Evolutionary conservation across 1,284 basidiomycete genomes (phyloP).

Genomic region (Tilletia walkeri): DNA sequence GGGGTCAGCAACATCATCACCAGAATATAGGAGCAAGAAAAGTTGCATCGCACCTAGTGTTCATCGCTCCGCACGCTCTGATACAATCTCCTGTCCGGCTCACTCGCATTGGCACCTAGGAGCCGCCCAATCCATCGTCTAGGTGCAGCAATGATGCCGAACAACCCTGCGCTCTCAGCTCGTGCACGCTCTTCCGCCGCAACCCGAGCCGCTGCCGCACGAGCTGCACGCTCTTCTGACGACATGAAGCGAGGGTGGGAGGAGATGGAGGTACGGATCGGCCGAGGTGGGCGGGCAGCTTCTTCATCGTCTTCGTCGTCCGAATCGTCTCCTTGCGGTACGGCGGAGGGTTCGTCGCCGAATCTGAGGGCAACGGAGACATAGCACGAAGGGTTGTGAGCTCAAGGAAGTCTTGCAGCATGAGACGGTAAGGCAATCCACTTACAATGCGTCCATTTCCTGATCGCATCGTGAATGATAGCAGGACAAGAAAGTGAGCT

Average conservation of each 20-base stretch:
- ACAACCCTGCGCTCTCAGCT: slow-evolving; percentile 55
- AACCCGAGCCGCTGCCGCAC: slow-evolving; percentile 43
- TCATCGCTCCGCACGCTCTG: slow-evolving; percentile 36
- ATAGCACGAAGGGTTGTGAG: no score
- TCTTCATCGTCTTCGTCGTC: slow-evolving; percentile 29
- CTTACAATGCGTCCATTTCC: slow-evolving; percentile 48
- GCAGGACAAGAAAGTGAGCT: slow-evolving; percentile 18
- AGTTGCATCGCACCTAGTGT: slow-evolving; percentile 27
- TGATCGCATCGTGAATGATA: slow-evolving; percentile 47
- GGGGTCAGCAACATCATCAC: background rate
- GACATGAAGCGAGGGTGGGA: slow-evolving; percentile 65
- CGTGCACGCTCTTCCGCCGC: slow-evolving; percentile 63
- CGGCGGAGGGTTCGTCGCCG: slow-evolving; percentile 47
- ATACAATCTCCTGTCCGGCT: slow-evolving; percentile 33
- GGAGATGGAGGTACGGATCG: slow-evolving; percentile 37
- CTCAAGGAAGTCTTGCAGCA: no score
- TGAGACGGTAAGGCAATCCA: background rate
- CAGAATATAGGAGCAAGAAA: background rate
- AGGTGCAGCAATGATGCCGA: slow-evolving; percentile 21
- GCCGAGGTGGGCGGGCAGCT: slow-evolving; percentile 26
- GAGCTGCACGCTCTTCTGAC: slow-evolving; percentile 71
- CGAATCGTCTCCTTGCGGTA: slow-evolving; percentile 46
- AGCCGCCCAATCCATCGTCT: slow-evolving; percentile 26
- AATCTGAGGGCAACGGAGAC: background rate
- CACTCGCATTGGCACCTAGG: slow-evolving; percentile 25